Conservation (phyloP, 331 rosid species). For the Pyrus hybrid region DNA sequence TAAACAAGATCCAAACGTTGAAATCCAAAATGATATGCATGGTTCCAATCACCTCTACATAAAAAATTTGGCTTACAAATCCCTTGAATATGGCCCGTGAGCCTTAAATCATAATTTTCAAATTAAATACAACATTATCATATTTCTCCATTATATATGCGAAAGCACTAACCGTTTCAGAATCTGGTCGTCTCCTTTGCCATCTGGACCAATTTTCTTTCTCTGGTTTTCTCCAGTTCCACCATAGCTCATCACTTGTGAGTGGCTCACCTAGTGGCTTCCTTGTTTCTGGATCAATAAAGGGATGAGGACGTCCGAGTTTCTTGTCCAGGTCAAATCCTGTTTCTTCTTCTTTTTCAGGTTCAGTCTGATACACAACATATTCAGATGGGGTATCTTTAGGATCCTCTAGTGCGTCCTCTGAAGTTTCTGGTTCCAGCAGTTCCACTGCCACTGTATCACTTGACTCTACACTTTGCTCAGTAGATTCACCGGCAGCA, state of each 20-base stretch:
- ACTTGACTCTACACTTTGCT: constrained; percentile 24
- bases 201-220: constrained; percentile 95
- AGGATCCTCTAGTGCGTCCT: constrained; percentile 49
- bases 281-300: constrained; percentile 65
- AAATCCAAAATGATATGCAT: not conserved
- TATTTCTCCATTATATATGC: not conserved
- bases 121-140: not conserved
- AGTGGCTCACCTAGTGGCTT: constrained; percentile 64
- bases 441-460: constrained; percentile 11
- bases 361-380: constrained; percentile 72
- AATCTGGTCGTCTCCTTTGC: constrained; percentile 92
- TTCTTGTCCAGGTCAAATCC: constrained; percentile 63
- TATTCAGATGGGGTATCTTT: constrained; percentile 53
- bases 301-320: constrained; percentile 78
- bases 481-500: constrained; percentile 27
- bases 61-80: not conserved
- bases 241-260: constrained; percentile 77
- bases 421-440: constrained; percentile 28
- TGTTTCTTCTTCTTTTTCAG: constrained; percentile 52
- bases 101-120: not conserved
- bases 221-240: constrained; percentile 94
- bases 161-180: constrained; percentile 70
- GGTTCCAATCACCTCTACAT: not conserved
- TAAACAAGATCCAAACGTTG: not conserved
- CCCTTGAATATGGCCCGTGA: not conserved